A percentile compares a stretch with the other conserved stretches of the same genome.
phyloP scores from a whole-genome alignment of 768 basidiomycete genomes.

The Lentinula detonsa region DNA sequence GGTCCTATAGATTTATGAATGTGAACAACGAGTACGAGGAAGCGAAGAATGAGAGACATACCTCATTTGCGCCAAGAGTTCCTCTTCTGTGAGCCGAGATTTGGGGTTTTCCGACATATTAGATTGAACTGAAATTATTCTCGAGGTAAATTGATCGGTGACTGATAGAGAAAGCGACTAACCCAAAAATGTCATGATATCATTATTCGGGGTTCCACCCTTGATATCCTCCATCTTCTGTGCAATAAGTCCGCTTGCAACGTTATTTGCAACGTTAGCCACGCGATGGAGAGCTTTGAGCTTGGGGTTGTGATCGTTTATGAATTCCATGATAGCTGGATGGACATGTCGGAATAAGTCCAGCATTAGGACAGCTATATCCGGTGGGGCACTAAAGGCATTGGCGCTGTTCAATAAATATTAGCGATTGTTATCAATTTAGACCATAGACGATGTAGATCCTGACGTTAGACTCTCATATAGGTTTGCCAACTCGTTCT shows the following conservation, averaged over 20 bases:
- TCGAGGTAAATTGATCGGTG: neutral
- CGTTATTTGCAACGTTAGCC: constrained; percentile 1
- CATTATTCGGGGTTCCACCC: constrained; percentile 10
- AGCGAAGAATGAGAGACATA: neutral
- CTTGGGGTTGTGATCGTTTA: constrained; percentile 7
- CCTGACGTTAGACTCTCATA: constrained; percentile 32
- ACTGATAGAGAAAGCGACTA: neutral
- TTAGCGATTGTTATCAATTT: neutral
- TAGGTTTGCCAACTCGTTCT: constrained; percentile 29
- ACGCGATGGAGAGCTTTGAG: neutral
- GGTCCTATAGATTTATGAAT: neutral
- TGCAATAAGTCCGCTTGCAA: neutral
- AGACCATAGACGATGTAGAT: neutral
- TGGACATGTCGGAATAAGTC: constrained; percentile 8
- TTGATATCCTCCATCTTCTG: neutral
- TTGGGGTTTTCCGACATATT: constrained; percentile 13
- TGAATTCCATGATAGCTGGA: constrained; percentile 14
- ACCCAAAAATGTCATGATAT: constrained; percentile 32
- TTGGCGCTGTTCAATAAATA: constrained; percentile 9
- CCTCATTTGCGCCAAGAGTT: constrained; percentile 21
- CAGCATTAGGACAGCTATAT: neutral
- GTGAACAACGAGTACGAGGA: neutral
- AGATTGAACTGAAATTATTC: constrained; percentile 8
- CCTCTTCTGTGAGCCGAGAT: constrained; percentile 15
- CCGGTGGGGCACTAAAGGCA: constrained; percentile 14